A percentile compares a stretch with the other conserved stretches of the same genome.
Evolutionary conservation across 108 stramenopile species (phyloP).

Genomic region (Nitzschia sp.): DNA sequence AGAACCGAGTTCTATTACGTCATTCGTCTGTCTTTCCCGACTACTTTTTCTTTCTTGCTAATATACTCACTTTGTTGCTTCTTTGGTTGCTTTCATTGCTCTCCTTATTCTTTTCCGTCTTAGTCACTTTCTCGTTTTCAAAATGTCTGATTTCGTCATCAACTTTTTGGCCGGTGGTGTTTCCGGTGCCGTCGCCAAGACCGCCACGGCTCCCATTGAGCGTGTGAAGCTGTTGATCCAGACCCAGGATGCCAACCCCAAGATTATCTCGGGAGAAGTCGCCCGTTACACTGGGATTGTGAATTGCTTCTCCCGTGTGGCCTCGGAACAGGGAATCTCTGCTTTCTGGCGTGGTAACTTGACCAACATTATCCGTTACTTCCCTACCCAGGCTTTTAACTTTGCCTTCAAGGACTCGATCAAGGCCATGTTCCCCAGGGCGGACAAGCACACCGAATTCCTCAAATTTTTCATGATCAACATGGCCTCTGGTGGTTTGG

Average conservation of each 20-base stretch:
- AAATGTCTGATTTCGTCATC: conserved; percentile 75
- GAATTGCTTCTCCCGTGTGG: conserved; percentile 96
- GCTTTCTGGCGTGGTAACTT: conserved; percentile 98
- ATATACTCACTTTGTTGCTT: neutral
- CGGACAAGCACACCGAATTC: conserved; percentile 96
- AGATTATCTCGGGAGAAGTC: conserved; percentile 95
- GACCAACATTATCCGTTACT: conserved; percentile 98
- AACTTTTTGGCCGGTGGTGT: conserved; percentile 93
- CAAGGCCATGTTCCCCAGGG: conserved; percentile 97
- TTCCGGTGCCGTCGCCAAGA: conserved; percentile 96
- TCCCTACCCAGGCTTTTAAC: conserved; percentile 99
- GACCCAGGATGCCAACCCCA: conserved; percentile 96
- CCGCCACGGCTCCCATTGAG: conserved; percentile 97
- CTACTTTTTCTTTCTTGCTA: neutral
- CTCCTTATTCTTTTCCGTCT: too few relatives aligned
- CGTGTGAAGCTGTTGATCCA: conserved; percentile 99
- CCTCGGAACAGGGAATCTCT: conserved; percentile 88
- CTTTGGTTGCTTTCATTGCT: neutral
- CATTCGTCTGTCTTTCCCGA: neutral
- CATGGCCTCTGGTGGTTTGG: conserved; percentile 97
- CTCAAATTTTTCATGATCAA: conserved; percentile 95
- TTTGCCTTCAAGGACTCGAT: conserved; percentile 99
- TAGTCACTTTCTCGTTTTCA: neutral
- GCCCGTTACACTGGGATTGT: conserved; percentile 95
- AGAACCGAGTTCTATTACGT: neutral